phyloP scores from a whole-genome alignment of 1,284 basidiomycete genomes.

The Trametes versicolor region DNA sequence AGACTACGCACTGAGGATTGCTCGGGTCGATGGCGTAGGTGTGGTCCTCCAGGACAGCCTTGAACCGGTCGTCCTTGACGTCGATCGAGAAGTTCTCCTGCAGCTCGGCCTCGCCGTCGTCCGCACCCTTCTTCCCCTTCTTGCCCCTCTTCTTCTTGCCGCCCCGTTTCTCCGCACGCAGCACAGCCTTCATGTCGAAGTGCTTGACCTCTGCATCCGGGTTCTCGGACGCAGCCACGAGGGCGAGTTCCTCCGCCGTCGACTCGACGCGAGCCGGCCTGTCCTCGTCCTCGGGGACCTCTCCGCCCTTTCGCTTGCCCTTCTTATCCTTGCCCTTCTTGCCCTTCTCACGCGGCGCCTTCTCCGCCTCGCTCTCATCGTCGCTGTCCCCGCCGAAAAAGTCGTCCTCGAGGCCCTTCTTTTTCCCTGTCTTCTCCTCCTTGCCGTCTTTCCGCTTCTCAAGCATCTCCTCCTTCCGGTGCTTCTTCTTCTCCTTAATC shows the following conservation, averaged over 20 bases:
- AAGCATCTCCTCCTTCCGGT: conserved; percentile 75
- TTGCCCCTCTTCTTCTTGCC: conserved; percentile 64
- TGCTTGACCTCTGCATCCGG: conserved; percentile 71
- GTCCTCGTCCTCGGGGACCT: conserved; percentile 26
- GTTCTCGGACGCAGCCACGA: conserved; percentile 69
- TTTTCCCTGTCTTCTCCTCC: conserved; percentile 31
- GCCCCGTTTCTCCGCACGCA: conserved; percentile 83
- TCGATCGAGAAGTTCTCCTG: conserved; percentile 88
- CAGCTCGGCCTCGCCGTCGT: conserved; percentile 63
- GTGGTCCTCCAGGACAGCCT: conserved; percentile 88
- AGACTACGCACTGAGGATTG: conserved; percentile 84
- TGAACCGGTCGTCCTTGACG: conserved; percentile 90
- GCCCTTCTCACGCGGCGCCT: conserved; percentile 28
- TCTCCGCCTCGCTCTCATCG: conserved; percentile 49
- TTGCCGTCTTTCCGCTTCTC: conserved; percentile 45
- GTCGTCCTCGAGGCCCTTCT: conserved; percentile 59
- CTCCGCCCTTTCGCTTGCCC: conserved; percentile 28
- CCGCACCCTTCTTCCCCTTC: conserved; percentile 51
- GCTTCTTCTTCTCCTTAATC: conserved; percentile 86
- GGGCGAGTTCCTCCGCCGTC: conserved; percentile 69
- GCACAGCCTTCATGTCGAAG: conserved; percentile 92
- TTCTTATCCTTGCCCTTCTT: conserved; percentile 34
- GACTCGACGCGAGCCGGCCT: conserved; percentile 44
- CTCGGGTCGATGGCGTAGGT: conserved; percentile 96
- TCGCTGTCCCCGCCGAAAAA: conserved; percentile 73